These are phyloP conservation scores for Wallacemonas sp. DNA, from an alignment of 208 protist species.

Conservation along the genomic window DNA sequence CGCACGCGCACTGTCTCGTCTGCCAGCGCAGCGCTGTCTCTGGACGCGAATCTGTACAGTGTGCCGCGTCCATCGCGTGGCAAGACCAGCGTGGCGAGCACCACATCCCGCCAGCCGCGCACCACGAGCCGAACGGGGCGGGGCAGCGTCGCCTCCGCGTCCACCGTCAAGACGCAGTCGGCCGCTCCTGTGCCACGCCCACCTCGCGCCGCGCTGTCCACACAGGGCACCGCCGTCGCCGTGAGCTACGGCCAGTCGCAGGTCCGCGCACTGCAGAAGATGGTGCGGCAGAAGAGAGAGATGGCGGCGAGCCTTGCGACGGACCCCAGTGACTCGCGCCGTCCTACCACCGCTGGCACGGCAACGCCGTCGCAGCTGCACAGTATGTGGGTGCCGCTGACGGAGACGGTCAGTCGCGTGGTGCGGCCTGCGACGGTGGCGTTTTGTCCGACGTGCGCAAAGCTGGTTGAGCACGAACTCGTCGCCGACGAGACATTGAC, in stretches of 20 bases:
- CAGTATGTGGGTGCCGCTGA: conserved; percentile 1
- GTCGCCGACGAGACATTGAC: neutral
- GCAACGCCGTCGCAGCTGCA: neutral
- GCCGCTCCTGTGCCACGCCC: no score
- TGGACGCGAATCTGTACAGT: no score
- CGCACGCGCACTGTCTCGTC: no score
- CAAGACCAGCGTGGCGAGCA: no score
- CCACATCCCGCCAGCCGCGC: no score
- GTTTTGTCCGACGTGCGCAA: conserved; percentile 2
- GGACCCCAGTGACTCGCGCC: neutral
- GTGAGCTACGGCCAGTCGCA: conserved; percentile 23
- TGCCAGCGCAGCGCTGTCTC: no score
- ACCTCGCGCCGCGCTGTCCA: conserved; percentile 11
- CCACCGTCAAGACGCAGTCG: no score
- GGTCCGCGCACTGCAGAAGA: conserved; percentile 17
- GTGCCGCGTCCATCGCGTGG: no score
- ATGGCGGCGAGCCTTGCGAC: neutral
- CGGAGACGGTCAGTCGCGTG: conserved; percentile 12
- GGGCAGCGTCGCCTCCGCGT: neutral
- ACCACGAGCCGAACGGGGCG: no score
- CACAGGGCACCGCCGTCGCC: conserved; percentile 29
- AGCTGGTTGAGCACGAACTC: conserved; percentile 2
- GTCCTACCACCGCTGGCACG: neutral
- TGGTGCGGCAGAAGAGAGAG: conserved; percentile 17
- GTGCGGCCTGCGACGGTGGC: neutral